Percentiles rank a stretch among this genome's conserved stretches.
Evolutionary conservation across 805 yeast genomes (phyloP).

Genomic region (Lipomyces orientalis): DNA sequence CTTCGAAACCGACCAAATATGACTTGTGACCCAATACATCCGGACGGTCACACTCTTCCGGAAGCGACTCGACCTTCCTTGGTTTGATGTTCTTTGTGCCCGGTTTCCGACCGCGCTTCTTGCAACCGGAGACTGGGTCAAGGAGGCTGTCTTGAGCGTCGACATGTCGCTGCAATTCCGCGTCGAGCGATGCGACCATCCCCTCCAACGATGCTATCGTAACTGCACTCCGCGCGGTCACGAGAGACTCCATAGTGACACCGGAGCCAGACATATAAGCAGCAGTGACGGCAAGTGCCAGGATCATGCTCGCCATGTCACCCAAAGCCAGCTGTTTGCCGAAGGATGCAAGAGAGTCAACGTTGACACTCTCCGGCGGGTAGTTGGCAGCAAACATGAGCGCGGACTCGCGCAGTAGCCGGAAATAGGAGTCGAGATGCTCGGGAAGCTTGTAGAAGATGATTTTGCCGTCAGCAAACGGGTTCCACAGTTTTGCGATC

Average conservation of each 20-base stretch:
- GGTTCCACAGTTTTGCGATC: slow-evolving; percentile 26
- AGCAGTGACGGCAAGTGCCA: slow-evolving; percentile 29
- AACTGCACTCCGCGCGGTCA: slow-evolving; percentile 19
- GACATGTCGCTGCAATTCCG: slow-evolving; percentile 9
- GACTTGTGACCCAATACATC: not conserved
- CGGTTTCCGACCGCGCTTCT: slow-evolving; percentile 25
- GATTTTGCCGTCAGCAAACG: slow-evolving; percentile 24
- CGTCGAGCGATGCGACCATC: slow-evolving; percentile 14
- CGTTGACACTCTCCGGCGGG: slow-evolving; percentile 1
- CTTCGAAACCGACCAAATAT: not conserved
- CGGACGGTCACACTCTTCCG: not conserved
- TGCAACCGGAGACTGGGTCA: slow-evolving; percentile 6
- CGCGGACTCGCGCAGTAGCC: slow-evolving; percentile 18
- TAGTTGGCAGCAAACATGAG: slow-evolving; percentile 4
- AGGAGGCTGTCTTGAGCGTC: slow-evolving; percentile 7
- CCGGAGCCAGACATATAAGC: slow-evolving; percentile 26
- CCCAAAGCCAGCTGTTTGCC: slow-evolving; percentile 6
- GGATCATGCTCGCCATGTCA: slow-evolving; percentile 15
- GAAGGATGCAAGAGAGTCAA: not conserved
- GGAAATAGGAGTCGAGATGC: slow-evolving; percentile 24
- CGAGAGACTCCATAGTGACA: slow-evolving; percentile 13
- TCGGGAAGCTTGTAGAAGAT: slow-evolving; percentile 32
- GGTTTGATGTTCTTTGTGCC: slow-evolving; percentile 13
- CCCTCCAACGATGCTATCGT: slow-evolving; percentile 5
- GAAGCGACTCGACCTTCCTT: not conserved